Evolutionary conservation across 345 rosid species (phyloP), one percentile per base, ranked within the genome.

Genomic region (Heritiera fomes): DNA sequence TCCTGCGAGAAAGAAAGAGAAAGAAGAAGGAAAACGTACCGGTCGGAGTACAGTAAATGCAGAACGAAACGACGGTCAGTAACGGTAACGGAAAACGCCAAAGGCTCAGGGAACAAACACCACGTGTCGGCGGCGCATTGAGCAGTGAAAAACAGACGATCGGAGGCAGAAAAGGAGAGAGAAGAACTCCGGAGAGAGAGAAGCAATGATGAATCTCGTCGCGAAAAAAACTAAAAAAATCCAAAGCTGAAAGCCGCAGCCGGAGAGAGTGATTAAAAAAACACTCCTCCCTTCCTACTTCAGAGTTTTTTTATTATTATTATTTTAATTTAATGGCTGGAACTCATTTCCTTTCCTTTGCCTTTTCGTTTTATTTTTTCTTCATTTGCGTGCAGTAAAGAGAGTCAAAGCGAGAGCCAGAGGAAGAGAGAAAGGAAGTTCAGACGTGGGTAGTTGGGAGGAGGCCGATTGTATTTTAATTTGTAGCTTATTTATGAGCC

Each of bases 81-180:
- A 53, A 53, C 18, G 65, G 58, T 67, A 53, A 63, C 75, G 72
- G 77, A 65, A 77, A 60, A 80, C 69, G 15, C 30, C 40, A 63
- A 49, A 11, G 47, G 55, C 77, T 30, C 34, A 23, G 66, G 20
- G 61, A 18, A 41, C 62, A 28, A 63, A 70, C 49, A 45, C 68
- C 40, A 53, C 23, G 85, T 86, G 89, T 76, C 89, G 84, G 87
- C 75, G 85, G 68, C 53, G 2, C 78, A 81, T 45, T 20, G 67
- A 61, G 34, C 60, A 18, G 34, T 43, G 38, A 66, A 65, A 68
- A 58, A 64, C 18, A 47, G 79, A 81, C 78, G 79, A 80, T 70
- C 76, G 75, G 62, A 67, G 30, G 74, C 49, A 5, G 45, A 10
- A 71, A 47, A 15, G 17, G 43, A 69, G 52, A 58, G n/a, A 50